These are phyloP conservation scores for Penicillium sp. DNA, from an alignment of 2,329 filamentous ascomycete species.

Conservation along the genomic window DNA sequence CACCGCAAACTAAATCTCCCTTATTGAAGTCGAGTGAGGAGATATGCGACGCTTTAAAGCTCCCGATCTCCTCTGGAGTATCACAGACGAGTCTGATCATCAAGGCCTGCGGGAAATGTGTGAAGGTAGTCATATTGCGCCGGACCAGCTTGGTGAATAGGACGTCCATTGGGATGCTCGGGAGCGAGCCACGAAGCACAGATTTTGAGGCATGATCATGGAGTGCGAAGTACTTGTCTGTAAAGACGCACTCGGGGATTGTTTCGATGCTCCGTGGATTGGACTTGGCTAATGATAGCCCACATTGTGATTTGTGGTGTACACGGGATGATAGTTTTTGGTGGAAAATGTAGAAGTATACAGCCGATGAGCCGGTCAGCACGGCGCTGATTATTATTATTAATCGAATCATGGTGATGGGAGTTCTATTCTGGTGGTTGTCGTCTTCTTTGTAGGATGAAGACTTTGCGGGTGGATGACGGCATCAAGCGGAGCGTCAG, in stretches of 20 bases:
- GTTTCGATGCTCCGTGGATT: slow-evolving; percentile 22
- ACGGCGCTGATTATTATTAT: slow-evolving; percentile 16
- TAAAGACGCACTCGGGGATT: slow-evolving; percentile 22
- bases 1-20: slow-evolving; percentile 35
- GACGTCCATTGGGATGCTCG: slow-evolving; percentile 12
- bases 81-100: slow-evolving; percentile 25
- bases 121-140: slow-evolving; percentile 35
- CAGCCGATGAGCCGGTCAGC: slow-evolving; percentile 16
- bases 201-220: slow-evolving; percentile 26
- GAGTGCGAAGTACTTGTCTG: slow-evolving; percentile 19
- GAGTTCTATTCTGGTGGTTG: not conserved
- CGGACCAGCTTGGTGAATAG: slow-evolving; percentile 32
- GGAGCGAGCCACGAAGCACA: slow-evolving; percentile 21
- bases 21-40: slow-evolving; percentile 26
- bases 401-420: slow-evolving; percentile 13
- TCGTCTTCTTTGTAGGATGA: not conserved
- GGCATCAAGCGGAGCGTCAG: not conserved
- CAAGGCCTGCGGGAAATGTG: slow-evolving; percentile 35
- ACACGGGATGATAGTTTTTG: slow-evolving; percentile 24
- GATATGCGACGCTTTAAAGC: slow-evolving; percentile 29
- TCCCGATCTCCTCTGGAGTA: slow-evolving; percentile 15
- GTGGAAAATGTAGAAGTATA: slow-evolving; percentile 28
- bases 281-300: slow-evolving; percentile 14
- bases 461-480: not conserved
- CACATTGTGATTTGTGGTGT: slow-evolving; percentile 18